Evolutionary conservation across 1,284 basidiomycete genomes (phyloP).

Genomic region (Cryptococcus deneoformans): DNA sequence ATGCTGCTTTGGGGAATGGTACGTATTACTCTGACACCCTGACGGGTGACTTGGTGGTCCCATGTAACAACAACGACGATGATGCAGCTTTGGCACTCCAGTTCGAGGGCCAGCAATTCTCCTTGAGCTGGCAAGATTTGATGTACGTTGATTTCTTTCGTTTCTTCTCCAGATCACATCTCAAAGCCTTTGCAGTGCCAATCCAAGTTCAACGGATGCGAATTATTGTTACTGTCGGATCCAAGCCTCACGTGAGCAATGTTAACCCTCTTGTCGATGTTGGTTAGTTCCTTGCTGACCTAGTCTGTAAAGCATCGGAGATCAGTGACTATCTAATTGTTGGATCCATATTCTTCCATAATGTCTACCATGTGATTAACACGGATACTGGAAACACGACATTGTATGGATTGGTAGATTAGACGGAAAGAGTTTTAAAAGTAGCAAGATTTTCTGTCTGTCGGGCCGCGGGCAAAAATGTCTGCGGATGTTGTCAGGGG

Average conservation of each 20-base stretch:
- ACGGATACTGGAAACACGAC: constrained; percentile 9
- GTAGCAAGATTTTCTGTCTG: too few species aligned
- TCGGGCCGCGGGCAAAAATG: too few species aligned
- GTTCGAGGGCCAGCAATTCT: constrained; percentile 8
- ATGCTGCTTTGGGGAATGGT: constrained; percentile 4
- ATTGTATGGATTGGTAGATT: constrained; percentile 8
- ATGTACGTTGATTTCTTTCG: constrained; percentile 4
- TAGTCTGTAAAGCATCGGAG: not conserved
- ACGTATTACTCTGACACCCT: constrained; percentile 4
- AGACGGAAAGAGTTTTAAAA: not conserved
- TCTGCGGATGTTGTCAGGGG: too few species aligned
- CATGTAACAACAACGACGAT: constrained; percentile 5
- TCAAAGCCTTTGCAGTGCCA: not conserved
- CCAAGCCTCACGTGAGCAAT: constrained; percentile 1
- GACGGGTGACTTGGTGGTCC: constrained; percentile 4
- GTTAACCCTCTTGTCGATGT: not conserved
- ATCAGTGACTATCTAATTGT: constrained; percentile 7
- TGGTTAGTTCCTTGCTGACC: not conserved
- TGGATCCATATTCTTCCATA: constrained; percentile 10
- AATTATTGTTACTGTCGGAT: constrained; percentile 7
- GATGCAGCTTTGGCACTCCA: constrained; percentile 5
- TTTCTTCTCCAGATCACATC: not conserved
- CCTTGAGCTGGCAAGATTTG: constrained; percentile 12
- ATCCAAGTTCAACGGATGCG: not conserved
- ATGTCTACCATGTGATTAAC: constrained; percentile 14